Evolutionary conservation across 768 basidiomycete genomes (phyloP), one percentile per base, ranked within the genome.

Genomic region (Tubosaeta brunneosetosa): DNA sequence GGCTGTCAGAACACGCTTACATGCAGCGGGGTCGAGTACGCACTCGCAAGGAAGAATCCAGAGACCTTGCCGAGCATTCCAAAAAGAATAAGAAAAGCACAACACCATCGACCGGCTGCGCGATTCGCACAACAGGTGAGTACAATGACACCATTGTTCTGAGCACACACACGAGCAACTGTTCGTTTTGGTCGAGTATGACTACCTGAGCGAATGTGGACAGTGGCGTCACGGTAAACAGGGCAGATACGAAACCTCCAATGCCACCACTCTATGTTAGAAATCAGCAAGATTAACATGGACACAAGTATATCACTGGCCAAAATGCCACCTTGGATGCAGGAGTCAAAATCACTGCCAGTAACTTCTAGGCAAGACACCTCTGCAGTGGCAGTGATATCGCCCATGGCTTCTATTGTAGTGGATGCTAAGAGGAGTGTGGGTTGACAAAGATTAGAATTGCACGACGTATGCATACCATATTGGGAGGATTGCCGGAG

Each of bases 321-420:
- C 60, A 91, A 73, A 31, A 93, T 74, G 17, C 91, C 91, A 9
- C 91, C 89, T 69, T 91, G 90, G 31, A 93, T 86, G 12, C 90
- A 78, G 1, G 81, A 79, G 66, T 93, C 90, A 66, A 92, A 93
- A 47, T 87, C 81, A 10, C 75, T 75, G 0, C 22, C 22, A 22
- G 22, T 22, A 22, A 22, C 22, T 22, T 22, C 22, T 22, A 22
- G 22, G 22, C n/a, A 80, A 3, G 88, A 91, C 13, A 89, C 87
- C 66, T 94, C 91, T 2, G 86, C 84, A 11, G 85, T 85, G 0
- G 90, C 88, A 1, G 89, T 88, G 58, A 88, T 82, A 59, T 93
- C 91, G 3, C 90, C 90, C 47, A 90, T 91, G 7, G 88, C 85
- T 68, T 92, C 91, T 84, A 92, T 87, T 0, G 84, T 80, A 0